Conservation (phyloP, 768 basidiomycete species). For the Arthromyces matolae region DNA sequence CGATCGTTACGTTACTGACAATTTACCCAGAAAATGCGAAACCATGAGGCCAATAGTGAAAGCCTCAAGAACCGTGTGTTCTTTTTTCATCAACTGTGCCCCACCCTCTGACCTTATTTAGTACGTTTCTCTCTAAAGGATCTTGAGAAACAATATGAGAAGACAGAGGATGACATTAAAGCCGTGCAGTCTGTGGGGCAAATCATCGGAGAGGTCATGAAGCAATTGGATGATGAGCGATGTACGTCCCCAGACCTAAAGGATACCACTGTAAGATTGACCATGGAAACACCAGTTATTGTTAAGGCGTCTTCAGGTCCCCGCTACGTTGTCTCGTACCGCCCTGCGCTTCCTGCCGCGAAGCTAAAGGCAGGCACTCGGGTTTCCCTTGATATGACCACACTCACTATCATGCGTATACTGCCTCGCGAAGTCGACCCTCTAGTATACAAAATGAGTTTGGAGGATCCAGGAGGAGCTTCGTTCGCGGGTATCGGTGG, state of each 20-base stretch:
- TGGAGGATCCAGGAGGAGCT: slow-evolving; percentile 95
- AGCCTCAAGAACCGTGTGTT: slow-evolving; percentile 85
- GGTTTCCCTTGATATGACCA: slow-evolving; percentile 99
- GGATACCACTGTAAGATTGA: neutral
- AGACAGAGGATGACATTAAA: slow-evolving; percentile 98
- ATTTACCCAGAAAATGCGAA: slow-evolving; percentile 79
- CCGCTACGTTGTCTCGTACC: slow-evolving; percentile 96
- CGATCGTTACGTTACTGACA: slow-evolving; percentile 5
- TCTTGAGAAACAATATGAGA: slow-evolving; percentile 83
- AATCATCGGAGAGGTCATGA: slow-evolving; percentile 98
- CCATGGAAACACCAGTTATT: slow-evolving; percentile 58
- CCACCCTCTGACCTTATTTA: slow-evolving; percentile 25
- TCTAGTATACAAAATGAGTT: slow-evolving; percentile 98
- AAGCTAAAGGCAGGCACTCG: slow-evolving; percentile 93
- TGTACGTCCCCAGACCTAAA: slow-evolving; percentile 51
- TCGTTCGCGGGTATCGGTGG: slow-evolving; percentile 98
- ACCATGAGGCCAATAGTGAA: slow-evolving; percentile 83
- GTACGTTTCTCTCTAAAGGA: slow-evolving; percentile 91
- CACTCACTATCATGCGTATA: slow-evolving; percentile 97
- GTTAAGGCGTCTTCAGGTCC: slow-evolving; percentile 99
- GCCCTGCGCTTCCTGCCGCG: slow-evolving; percentile 84
- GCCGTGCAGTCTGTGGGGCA: slow-evolving; percentile 98
- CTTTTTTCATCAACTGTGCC: neutral
- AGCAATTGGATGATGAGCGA: slow-evolving; percentile 95
- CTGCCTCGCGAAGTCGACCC: slow-evolving; percentile 97